A percentile compares a stretch with the other conserved stretches of the same genome.
Evolutionary conservation across 352 stramenopile species (phyloP).

Genomic region (Phytophthora europaea): DNA sequence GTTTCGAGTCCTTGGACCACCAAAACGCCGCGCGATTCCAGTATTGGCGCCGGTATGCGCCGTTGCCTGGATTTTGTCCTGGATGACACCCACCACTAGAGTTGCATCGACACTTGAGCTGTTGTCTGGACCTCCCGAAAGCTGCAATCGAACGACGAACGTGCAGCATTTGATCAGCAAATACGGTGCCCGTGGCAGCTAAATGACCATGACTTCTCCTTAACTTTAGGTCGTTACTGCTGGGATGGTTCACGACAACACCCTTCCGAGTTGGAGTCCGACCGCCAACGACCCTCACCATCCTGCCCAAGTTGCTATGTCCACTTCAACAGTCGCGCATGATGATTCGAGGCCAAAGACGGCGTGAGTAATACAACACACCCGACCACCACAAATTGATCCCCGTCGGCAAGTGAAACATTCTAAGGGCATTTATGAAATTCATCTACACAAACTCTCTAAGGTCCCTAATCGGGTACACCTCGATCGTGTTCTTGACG

Average conservation of each 20-base stretch:
- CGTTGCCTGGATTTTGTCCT: constrained; percentile 18
- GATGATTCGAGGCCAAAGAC: not conserved
- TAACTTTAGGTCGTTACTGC: too few species aligned
- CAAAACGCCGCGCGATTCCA: not conserved
- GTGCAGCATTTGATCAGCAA: constrained; percentile 6
- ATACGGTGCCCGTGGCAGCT: not conserved
- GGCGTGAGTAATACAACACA: not conserved
- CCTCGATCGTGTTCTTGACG: too few species aligned
- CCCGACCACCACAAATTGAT: too few species aligned
- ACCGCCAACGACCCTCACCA: not conserved
- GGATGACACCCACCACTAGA: constrained; percentile 10
- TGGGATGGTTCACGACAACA: too few species aligned
- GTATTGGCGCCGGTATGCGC: not conserved
- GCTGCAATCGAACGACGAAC: constrained; percentile 18
- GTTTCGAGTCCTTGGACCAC: not conserved
- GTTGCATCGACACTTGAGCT: not conserved
- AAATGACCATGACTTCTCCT: too few species aligned
- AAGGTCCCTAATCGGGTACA: too few species aligned
- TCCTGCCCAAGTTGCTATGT: constrained; percentile 2
- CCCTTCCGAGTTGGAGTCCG: too few species aligned
- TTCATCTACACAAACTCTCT: too few species aligned
- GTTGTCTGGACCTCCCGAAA: constrained; percentile 24
- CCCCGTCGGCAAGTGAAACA: too few species aligned
- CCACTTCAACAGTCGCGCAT: constrained; percentile 1
- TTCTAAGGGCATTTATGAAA: too few species aligned